Base-by-base conservation (phyloP, 2,329 filamentous ascomycete genomes). In the Aureobasidium sp. region DNA sequence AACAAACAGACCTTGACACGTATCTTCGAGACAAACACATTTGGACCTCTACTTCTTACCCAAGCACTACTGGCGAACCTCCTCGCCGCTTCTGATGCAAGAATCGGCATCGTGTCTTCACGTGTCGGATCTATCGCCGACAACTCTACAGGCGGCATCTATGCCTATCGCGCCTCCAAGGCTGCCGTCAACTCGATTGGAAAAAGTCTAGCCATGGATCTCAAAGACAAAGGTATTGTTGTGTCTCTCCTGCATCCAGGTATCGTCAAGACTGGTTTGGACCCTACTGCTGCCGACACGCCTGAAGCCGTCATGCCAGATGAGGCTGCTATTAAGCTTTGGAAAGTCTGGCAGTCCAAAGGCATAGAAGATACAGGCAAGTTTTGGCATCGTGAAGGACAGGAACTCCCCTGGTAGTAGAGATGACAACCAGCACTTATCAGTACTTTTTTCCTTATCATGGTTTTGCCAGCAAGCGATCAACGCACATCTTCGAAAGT, bases 181-280 rank as follows among this genome's bases (percentile, higher is more conserved):
- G 74, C 78, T 5, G 78, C 76, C 8, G 72, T 79, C 32, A 78
- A 80, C 64, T 73, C 70, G 41, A 68, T 80, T 15, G 77, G 75
- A 52, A 77, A 78, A 68, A 77, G 69, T 62, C 63, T 80, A 67
- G 71, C 75, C 2, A 66, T 78, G 55, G 77, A 80, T 64, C 63
- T 79, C 60, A 71, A 66, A 57, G 70, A 70, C 3, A 72, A 74
- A 61, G 72, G 73, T 9, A 71, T 79, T 3, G 69, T 73, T 5
- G 76, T 79, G 2, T 66, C 73, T 34, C 59, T 79, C 32, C 63
- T 80, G 65, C 78, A 80, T 67, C 78, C 78, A 5, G 78, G 75
- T 0, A 74, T 73, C 41, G 76, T 78, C 24, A 74, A 71, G 64
- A 78, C 73, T 3, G 72, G 70, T 29, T 57, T 80, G 32, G 64